phyloP scores from a whole-genome alignment of 2,329 filamentous ascomycete species.

The Cladophialophora psammophila region DNA sequence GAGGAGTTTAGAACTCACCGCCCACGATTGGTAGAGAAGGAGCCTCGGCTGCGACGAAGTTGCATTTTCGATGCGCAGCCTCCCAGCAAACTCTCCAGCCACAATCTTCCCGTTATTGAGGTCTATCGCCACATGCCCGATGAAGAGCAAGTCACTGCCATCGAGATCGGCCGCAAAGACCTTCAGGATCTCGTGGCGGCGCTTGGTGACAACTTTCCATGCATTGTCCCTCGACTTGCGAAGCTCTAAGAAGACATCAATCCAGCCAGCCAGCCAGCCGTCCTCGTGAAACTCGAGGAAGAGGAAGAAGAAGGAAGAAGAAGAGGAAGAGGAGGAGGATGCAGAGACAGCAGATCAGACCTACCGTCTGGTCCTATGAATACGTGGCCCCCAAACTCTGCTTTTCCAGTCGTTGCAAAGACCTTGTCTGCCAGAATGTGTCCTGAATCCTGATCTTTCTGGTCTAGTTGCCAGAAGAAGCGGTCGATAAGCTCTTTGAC shows the following conservation, averaged over 20 bases:
- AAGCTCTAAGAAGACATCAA: slow-evolving; percentile 8
- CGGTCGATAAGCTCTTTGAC: slow-evolving; percentile 15
- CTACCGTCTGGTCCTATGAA: slow-evolving; percentile 2
- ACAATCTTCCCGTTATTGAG: slow-evolving; percentile 7
- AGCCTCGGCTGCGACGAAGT: slow-evolving; percentile 5
- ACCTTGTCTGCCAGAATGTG: slow-evolving; percentile 21
- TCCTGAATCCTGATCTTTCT: not conserved
- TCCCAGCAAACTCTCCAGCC: slow-evolving; percentile 18
- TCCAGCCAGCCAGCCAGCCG: not conserved
- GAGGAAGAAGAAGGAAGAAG: too few species aligned
- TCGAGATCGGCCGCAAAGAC: slow-evolving; percentile 1
- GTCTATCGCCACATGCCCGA: slow-evolving; percentile 17
- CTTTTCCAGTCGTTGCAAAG: slow-evolving; percentile 11
- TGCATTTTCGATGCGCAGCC: slow-evolving; percentile 1
- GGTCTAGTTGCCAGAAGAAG: slow-evolving; percentile 21
- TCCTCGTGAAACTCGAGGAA: not conserved
- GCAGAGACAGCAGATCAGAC: too few species aligned
- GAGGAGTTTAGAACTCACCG: slow-evolving; percentile 6
- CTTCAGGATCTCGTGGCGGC: slow-evolving; percentile 13
- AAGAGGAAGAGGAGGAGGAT: too few species aligned
- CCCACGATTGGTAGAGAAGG: slow-evolving; percentile 10
- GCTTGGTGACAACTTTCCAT: slow-evolving; percentile 5
- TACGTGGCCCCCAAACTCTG: slow-evolving; percentile 9
- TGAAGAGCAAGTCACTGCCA: slow-evolving; percentile 16
- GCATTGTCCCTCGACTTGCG: slow-evolving; percentile 24